Percentiles rank a stretch among this genome's conserved stretches.
These are phyloP conservation scores for Magnaporthiopsis incrustans DNA, from an alignment of 2,329 filamentous ascomycete species.

Conservation along the genomic window DNA sequence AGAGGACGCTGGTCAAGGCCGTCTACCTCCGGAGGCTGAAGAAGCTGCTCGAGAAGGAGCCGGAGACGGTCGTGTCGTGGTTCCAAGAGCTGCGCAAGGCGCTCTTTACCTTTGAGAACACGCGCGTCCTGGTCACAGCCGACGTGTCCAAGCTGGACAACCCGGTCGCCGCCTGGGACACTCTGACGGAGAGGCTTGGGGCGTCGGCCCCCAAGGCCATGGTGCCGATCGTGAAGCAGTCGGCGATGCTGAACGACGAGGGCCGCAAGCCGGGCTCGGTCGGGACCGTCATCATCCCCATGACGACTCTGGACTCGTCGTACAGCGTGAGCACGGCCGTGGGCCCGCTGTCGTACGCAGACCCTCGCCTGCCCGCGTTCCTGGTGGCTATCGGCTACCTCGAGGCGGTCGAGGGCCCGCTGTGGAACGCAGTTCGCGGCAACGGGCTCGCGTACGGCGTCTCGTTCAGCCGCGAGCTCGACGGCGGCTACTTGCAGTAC, in stretches of 20 bases:
- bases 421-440: conserved; percentile 89
- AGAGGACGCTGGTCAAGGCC: conserved; percentile 76
- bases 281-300: conserved; percentile 72
- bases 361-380: conserved; percentile 73
- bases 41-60: conserved; percentile 69
- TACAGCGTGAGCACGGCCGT: conserved; percentile 70
- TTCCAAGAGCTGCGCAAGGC: conserved; percentile 68
- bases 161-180: conserved; percentile 74
- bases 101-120: conserved; percentile 77
- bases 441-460: conserved; percentile 90
- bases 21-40: conserved; percentile 81
- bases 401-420: conserved; percentile 84
- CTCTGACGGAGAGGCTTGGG: conserved; percentile 46
- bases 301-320: conserved; percentile 87
- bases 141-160: conserved; percentile 66
- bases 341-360: conserved; percentile 66
- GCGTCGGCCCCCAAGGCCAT: conserved; percentile 39
- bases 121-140: conserved; percentile 76
- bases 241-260: conserved; percentile 64
- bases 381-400: conserved; percentile 87
- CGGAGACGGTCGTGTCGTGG: conserved; percentile 65
- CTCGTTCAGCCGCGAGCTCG: conserved; percentile 67
- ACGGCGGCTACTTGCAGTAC: conserved; percentile 75
- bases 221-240: conserved; percentile 61
- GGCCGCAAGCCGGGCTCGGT: conserved; percentile 68